phyloP scores from a whole-genome alignment of 371 early-diverging fungal species.

The Hamiltosporidium tvaerminnensis region DNA sequence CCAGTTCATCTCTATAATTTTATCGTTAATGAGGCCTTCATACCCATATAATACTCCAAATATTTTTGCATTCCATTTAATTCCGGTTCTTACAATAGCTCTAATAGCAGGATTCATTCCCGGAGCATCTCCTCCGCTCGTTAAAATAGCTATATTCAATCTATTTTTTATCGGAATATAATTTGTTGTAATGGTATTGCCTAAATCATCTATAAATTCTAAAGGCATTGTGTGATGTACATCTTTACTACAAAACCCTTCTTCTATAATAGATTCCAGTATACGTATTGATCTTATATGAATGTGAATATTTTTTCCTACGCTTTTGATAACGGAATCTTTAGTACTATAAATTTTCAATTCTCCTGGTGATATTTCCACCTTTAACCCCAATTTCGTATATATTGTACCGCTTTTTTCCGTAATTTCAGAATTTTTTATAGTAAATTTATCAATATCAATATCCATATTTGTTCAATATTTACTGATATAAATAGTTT shows the following conservation, averaged over 20 bases:
- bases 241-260: slow-evolving; percentile 12
- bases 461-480: no score
- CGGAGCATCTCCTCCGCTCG: slow-evolving; percentile 90
- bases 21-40: slow-evolving; percentile 81
- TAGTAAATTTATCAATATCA: no score
- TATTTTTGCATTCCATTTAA: slow-evolving; percentile 33
- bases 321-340: slow-evolving; percentile 8
- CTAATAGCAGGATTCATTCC: slow-evolving; percentile 96
- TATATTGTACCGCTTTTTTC: slow-evolving; percentile 18
- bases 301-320: slow-evolving; percentile 17
- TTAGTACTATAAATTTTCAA: slow-evolving; percentile 4
- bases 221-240: slow-evolving; percentile 7
- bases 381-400: slow-evolving; percentile 19
- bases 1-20: slow-evolving; percentile 71
- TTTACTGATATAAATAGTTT: no score
- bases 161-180: slow-evolving; percentile 15
- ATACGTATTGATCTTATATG: background rate
- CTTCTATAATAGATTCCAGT: slow-evolving; percentile 4
- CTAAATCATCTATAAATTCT: slow-evolving; percentile 20
- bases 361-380: slow-evolving; percentile 5
- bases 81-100: slow-evolving; percentile 67
- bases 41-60: slow-evolving; percentile 72
- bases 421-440: no score
- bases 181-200: slow-evolving; percentile 23
- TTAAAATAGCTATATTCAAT: slow-evolving; percentile 65